A percentile compares a stretch with the other conserved stretches of the same genome.
Conservation (phyloP, 345 rosid genomes). For the Bruguiera gymnorhiza region DNA sequence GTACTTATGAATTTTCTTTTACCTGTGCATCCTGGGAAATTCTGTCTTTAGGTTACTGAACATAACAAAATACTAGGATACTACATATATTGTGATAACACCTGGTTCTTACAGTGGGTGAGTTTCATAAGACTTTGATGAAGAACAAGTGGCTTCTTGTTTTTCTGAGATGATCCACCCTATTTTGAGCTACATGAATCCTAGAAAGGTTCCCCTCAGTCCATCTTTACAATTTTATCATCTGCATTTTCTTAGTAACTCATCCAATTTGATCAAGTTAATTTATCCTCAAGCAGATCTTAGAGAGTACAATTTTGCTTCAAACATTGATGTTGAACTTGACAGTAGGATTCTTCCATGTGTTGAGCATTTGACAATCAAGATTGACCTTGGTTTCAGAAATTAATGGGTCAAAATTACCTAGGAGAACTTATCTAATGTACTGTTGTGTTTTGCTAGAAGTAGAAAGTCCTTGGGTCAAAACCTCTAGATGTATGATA, state of each 20-base stretch:
- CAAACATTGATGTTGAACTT: not conserved
- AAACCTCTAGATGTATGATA: not conserved
- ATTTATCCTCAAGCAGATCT: not conserved
- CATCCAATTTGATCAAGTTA: not conserved
- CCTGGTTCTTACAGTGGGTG: too few species aligned
- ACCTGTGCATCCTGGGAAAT: not conserved
- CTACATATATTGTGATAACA: too few species aligned
- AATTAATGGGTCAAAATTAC: not conserved
- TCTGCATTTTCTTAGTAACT: not conserved
- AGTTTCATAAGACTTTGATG: too few species aligned
- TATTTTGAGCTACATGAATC: not conserved
- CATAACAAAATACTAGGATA: too few species aligned
- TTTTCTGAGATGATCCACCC: not conserved
- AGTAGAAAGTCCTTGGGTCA: too few species aligned
- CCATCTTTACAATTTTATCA: not conserved
- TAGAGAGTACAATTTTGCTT: not conserved
- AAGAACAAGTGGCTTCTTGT: not conserved
- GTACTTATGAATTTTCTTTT: constrained; percentile 24
- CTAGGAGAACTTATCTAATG: not conserved
- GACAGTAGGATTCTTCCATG: not conserved
- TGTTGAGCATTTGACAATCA: not conserved
- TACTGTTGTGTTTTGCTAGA: too few species aligned
- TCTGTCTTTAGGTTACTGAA: too few species aligned
- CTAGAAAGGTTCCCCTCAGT: not conserved
- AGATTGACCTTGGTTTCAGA: not conserved